phyloP scores from a whole-genome alignment of 805 yeast species.

The Candida pseudofarinosa region DNA sequence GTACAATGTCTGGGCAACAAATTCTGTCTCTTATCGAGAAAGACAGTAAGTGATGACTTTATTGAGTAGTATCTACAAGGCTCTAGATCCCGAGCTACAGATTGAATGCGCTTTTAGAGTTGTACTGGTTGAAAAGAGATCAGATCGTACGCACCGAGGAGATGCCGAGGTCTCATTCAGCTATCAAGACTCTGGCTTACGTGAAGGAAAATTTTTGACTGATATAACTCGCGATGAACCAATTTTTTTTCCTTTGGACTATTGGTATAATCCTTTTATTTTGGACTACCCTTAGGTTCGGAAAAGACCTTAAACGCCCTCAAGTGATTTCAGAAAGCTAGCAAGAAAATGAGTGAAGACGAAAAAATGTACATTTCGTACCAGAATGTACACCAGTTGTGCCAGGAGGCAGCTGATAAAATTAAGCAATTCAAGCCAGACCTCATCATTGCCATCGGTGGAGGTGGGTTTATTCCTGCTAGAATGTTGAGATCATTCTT shows the following conservation, averaged over 20 bases:
- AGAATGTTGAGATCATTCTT: constrained; percentile 91
- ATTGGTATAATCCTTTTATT: not conserved
- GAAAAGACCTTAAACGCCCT: not conserved
- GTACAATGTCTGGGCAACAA: too few relatives aligned
- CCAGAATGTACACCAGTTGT: constrained; percentile 74
- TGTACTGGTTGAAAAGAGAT: too few relatives aligned
- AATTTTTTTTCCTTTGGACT: not conserved
- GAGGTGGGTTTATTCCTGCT: constrained; percentile 98
- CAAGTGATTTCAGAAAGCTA: too few relatives aligned
- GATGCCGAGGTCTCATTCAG: not conserved
- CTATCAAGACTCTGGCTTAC: not conserved
- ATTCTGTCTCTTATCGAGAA: too few relatives aligned
- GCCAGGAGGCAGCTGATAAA: constrained; percentile 58
- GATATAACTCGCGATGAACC: not conserved
- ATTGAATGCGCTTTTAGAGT: too few relatives aligned
- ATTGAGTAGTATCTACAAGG: too few relatives aligned
- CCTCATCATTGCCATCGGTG: constrained; percentile 91
- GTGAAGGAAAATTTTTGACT: not conserved
- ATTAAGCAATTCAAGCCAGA: constrained; percentile 77
- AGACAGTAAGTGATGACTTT: too few relatives aligned
- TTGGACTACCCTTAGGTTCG: not conserved
- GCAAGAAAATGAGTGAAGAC: constrained; percentile 11
- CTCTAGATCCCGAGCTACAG: too few relatives aligned
- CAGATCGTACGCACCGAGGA: too few relatives aligned
- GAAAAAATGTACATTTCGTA: constrained; percentile 69